Evolutionary conservation across 805 yeast genomes (phyloP).

Genomic region (Saturnispora besseyi): DNA sequence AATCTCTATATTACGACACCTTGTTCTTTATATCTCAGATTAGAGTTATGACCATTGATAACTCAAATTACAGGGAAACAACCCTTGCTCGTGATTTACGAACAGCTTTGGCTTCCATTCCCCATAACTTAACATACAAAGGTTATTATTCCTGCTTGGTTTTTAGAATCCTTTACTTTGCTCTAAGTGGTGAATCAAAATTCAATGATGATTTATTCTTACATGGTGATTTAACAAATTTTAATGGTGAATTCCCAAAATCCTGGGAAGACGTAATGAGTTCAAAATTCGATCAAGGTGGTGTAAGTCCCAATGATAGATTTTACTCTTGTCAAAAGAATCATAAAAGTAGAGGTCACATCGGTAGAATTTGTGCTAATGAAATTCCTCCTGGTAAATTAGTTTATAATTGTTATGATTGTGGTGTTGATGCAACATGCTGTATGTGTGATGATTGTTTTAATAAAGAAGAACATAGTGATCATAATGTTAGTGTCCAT

Average conservation of each 20-base stretch:
- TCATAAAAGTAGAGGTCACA: constrained; percentile 31
- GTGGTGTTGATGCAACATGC: constrained; percentile 73
- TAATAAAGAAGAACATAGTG: constrained; percentile 56
- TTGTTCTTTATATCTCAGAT: not conserved
- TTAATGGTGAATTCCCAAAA: constrained; percentile 16
- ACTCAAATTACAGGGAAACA: constrained; percentile 6
- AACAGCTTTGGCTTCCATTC: constrained; percentile 8
- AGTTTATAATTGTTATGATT: constrained; percentile 64
- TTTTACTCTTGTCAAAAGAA: constrained; percentile 17
- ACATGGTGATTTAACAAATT: not conserved
- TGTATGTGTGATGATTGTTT: constrained; percentile 69
- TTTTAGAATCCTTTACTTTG: constrained; percentile 13
- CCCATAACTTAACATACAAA: constrained; percentile 5
- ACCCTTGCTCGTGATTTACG: constrained; percentile 5
- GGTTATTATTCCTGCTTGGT: constrained; percentile 6
- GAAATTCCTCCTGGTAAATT: constrained; percentile 53
- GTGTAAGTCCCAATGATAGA: constrained; percentile 11
- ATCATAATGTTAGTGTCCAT: constrained; percentile 52
- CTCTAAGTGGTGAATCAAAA: constrained; percentile 10
- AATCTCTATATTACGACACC: not conserved
- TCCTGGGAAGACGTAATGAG: constrained; percentile 20
- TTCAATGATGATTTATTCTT: constrained; percentile 9
- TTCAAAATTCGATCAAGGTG: constrained; percentile 2
- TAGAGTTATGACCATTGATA: not conserved
- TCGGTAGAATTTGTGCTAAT: constrained; percentile 62